phyloP scores from a whole-genome alignment of 139 green algal genomes.

The Tetratostichococcus sp. region DNA sequence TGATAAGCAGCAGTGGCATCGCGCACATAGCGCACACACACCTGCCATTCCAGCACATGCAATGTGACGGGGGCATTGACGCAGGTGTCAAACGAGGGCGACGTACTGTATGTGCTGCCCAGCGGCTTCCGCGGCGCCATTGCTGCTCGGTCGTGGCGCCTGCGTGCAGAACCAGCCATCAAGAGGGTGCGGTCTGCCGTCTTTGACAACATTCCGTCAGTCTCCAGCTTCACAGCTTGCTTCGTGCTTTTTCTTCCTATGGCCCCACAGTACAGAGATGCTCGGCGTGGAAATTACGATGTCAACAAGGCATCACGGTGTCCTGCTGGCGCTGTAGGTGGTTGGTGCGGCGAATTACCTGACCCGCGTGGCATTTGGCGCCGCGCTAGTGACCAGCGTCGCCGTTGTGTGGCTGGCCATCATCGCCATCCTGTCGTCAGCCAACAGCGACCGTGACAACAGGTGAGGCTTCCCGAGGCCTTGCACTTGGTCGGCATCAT shows the following conservation, averaged over 20 bases:
- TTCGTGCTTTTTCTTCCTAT: too few relatives aligned
- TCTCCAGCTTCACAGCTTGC: too few relatives aligned
- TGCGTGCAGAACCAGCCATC: slow-evolving; percentile 60
- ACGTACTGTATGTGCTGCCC: slow-evolving; percentile 84
- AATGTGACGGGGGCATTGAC: not conserved
- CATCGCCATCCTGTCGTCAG: slow-evolving; percentile 46
- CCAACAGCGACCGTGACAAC: slow-evolving; percentile 23
- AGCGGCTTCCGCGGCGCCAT: slow-evolving; percentile 59
- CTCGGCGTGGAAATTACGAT: too few relatives aligned
- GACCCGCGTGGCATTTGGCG: slow-evolving; percentile 78
- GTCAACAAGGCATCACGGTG: too few relatives aligned
- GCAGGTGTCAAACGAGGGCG: slow-evolving; percentile 78
- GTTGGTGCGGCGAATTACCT: slow-evolving; percentile 42
- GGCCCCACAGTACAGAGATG: too few relatives aligned
- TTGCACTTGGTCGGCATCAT: too few relatives aligned
- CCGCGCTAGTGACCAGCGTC: slow-evolving; percentile 76
- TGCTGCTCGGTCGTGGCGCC: slow-evolving; percentile 43
- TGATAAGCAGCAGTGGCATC: too few relatives aligned
- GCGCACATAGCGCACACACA: too few relatives aligned
- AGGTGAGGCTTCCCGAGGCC: not conserved
- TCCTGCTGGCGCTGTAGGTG: not conserved
- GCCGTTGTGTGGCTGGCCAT: slow-evolving; percentile 78
- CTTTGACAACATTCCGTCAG: not conserved
- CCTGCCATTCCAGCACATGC: not conserved
- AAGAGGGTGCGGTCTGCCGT: slow-evolving; percentile 3